Base-by-base conservation (phyloP, 129 eudicot species). In the Lactuca sativa region DNA sequence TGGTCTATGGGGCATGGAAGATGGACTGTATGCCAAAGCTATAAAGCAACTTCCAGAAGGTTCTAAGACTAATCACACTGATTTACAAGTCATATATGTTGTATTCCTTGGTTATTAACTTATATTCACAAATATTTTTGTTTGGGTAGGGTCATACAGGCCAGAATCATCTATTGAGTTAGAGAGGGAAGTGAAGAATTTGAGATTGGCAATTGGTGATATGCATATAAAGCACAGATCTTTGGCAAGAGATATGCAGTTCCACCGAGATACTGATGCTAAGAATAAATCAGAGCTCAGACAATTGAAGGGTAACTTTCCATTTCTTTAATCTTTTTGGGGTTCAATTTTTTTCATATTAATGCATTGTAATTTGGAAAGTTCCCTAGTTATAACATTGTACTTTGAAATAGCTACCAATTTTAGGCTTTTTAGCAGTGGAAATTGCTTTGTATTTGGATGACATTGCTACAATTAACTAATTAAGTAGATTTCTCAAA, bases 211-310 rank as follows among this genome's bases (percentile, higher is more conserved):
- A 36, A 66, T 83, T 33, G 76, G 83, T 72, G 91, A 87, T 77
- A 87, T 90, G 77, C 95, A 83, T 79, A 70, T 89, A 69, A 90
- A 83, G 82, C 98, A 93, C 77, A 85, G 72, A 80, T 77, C 92
- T 41, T 63, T 87, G 69, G 80, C 84, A 41, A 84, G 74, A 66
- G 86, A 87, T 77, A 31, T 93, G 83, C 90, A 86, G 66, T 70
- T 69, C 53, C 97, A 83, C 61, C 74, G 87, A 65, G 97, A 89
- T 64, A 71, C 78, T 52, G 91, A 83, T 73, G 92, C 95, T 36
- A 93, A 82, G 78, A 85, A 85, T 70, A 87, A 87, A 83, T 88
- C 90, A 18, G 86, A 85, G 73, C 87, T 89, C 59, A 81, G 74
- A 72, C 79, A 62, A 66, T 71, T 93, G 71, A 83, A 74, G 83